Conservation (phyloP, 208 protist species). For the Trypanosomatidae sp. region DNA sequence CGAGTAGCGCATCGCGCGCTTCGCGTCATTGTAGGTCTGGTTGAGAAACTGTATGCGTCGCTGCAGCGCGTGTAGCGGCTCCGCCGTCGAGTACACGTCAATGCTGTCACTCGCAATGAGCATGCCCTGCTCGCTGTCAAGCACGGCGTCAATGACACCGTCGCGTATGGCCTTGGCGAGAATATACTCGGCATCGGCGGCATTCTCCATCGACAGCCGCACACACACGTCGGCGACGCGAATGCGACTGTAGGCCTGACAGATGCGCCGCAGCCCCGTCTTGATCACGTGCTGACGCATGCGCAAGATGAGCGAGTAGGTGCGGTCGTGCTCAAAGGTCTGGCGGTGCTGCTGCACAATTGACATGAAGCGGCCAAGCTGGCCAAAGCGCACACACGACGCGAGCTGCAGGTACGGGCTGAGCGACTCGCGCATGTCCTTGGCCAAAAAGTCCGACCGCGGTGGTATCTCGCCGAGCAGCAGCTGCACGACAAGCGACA, state of each 20-base stretch:
- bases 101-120: conserved; percentile 90
- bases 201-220: conserved; percentile 93
- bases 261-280: conserved; percentile 95
- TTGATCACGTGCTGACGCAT: conserved; percentile 97
- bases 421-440: conserved; percentile 80
- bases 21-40: conserved; percentile 92
- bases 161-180: conserved; percentile 96
- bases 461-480: conserved; percentile 97
- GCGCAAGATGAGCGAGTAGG: conserved; percentile 91
- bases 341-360: conserved; percentile 83
- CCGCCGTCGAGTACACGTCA: conserved; percentile 94
- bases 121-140: conserved; percentile 90
- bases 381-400: conserved; percentile 91
- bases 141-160: conserved; percentile 94
- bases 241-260: conserved; percentile 95
- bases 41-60: conserved; percentile 94
- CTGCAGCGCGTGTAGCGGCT: conserved; percentile 91
- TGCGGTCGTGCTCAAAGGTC: conserved; percentile 91
- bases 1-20: conserved; percentile 86
- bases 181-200: conserved; percentile 96
- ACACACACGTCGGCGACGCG: conserved; percentile 91
- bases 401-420: conserved; percentile 92
- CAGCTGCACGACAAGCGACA: conserved; percentile 93
- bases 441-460: conserved; percentile 78
- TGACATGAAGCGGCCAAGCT: conserved; percentile 89